Evolutionary conservation across 352 stramenopile species (phyloP), one percentile per base, ranked within the genome.

Genomic region (Phytophthora sp.): DNA sequence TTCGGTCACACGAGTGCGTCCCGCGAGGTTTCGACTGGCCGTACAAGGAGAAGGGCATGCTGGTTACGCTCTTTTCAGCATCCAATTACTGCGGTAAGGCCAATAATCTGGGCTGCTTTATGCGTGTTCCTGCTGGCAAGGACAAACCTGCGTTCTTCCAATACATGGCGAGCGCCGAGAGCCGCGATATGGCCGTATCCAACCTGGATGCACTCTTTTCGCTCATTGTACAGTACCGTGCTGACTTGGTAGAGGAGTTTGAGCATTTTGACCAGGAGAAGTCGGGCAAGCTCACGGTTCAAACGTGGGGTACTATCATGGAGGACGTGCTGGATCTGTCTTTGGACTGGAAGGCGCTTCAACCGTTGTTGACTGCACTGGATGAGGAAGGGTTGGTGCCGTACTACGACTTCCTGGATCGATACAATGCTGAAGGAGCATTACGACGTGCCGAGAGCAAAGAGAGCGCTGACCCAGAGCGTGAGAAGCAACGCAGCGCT

Each of bases 31-130:
- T 93, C 55, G 80, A 90, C 57, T 93, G 82, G 85, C 80, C 82
- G 39, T 94, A 85, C 67, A 74, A 73, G 36, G 87, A 92, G 45
- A 92, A 93, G 61, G 84, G 85, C 26, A 92, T 92, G 82, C 77
- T 96, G 30, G 81, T 96, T 12, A 96, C 88, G 46, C 69, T 96
- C 18, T 96, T 96, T 54, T 95, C 86, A 20, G 88, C 88, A 33
- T 95, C 85, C 31, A 94, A 94, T 51, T 96, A 96, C 63, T 91
- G 87, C 54, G 84, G 86, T 49, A 90, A 90, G 51, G 84, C 86
- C 27, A 94, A 95, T 60, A 95, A 94, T 56, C 70, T 94, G 4
- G 87, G 87, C 35, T 94, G 85, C 54, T 95, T 93, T 55, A 93
- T 95, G 78, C 87, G 84, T 20, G 86, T 95, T 31, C 85, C 85